phyloP scores from a whole-genome alignment of 2,329 filamentous ascomycete genomes.

The Pestalotiopsis sp. region DNA sequence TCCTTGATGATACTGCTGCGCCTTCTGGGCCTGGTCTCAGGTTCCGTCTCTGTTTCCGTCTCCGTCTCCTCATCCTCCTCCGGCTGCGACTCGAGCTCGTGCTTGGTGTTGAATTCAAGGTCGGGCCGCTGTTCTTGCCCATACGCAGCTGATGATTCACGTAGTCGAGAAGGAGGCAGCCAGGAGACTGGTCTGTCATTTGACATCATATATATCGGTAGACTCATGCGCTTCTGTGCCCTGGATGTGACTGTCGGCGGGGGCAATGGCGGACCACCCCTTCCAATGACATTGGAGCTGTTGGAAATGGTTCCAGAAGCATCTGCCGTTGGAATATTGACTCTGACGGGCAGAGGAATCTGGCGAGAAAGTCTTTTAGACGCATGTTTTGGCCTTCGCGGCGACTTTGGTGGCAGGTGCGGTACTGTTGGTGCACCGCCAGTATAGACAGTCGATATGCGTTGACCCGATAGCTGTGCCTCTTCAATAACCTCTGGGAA shows the following conservation, averaged over 20 bases:
- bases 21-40: neutral
- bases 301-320: conserved; percentile 19
- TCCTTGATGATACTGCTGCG: conserved; percentile 17
- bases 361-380: conserved; percentile 22
- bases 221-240: conserved; percentile 17
- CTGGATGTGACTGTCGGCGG: conserved; percentile 1
- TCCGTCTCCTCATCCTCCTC: too few species aligned
- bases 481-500: neutral
- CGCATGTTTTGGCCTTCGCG: conserved; percentile 21
- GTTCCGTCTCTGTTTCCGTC: neutral
- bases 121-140: neutral
- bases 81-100: neutral
- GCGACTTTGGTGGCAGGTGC: conserved; percentile 14
- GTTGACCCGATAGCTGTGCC: neutral
- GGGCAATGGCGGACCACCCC: conserved; percentile 14
- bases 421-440: neutral
- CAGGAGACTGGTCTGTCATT: neutral
- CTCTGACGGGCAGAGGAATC: conserved; percentile 23
- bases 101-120: neutral
- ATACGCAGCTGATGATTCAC: neutral
- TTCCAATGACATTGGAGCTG: conserved; percentile 5
- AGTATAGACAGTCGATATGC: conserved; percentile 7
- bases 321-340: conserved; percentile 22
- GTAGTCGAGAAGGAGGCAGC: neutral
- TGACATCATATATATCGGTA: conserved; percentile 4